phyloP scores from a whole-genome alignment of 768 basidiomycete genomes.

The Leccinum disarticulatum region DNA sequence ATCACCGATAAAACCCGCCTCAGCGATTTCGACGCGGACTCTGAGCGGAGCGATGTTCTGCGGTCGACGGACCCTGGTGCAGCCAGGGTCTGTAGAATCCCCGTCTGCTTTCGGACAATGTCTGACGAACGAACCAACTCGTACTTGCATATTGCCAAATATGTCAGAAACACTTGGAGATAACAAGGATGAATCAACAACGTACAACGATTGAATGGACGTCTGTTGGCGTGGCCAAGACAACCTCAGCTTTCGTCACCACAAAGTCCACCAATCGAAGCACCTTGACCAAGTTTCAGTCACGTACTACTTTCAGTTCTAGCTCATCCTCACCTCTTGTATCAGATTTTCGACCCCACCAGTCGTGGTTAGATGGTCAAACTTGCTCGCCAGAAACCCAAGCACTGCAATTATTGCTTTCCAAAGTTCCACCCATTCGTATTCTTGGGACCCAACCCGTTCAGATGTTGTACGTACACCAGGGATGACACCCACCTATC shows the following conservation, averaged over 20 bases:
- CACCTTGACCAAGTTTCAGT: constrained; percentile 36
- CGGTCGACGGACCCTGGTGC: constrained; percentile 29
- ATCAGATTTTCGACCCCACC: constrained; percentile 53
- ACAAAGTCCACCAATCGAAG: constrained; percentile 53
- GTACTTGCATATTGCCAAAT: constrained; percentile 42
- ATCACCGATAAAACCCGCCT: constrained; percentile 42
- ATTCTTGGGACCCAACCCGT: constrained; percentile 41
- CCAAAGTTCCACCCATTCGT: constrained; percentile 70
- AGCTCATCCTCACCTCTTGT: constrained; percentile 46
- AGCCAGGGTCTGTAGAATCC: constrained; percentile 42
- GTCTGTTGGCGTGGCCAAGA: constrained; percentile 53
- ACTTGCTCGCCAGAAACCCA: constrained; percentile 53
- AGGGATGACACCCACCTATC: constrained; percentile 43
- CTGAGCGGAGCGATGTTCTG: constrained; percentile 28
- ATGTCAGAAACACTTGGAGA: constrained; percentile 3
- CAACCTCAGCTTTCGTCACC: constrained; percentile 49
- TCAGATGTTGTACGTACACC: background rate
- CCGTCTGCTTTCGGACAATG: constrained; percentile 47
- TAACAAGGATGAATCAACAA: constrained; percentile 3
- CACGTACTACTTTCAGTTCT: background rate
- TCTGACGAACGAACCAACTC: constrained; percentile 60
- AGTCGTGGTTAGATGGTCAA: constrained; percentile 51
- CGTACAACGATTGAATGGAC: constrained; percentile 64
- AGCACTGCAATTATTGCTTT: constrained; percentile 52
- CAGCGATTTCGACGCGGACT: constrained; percentile 40